These are phyloP conservation scores for Candida anutae DNA, from an alignment of 1,139 yeast species.

Conservation along the genomic window DNA sequence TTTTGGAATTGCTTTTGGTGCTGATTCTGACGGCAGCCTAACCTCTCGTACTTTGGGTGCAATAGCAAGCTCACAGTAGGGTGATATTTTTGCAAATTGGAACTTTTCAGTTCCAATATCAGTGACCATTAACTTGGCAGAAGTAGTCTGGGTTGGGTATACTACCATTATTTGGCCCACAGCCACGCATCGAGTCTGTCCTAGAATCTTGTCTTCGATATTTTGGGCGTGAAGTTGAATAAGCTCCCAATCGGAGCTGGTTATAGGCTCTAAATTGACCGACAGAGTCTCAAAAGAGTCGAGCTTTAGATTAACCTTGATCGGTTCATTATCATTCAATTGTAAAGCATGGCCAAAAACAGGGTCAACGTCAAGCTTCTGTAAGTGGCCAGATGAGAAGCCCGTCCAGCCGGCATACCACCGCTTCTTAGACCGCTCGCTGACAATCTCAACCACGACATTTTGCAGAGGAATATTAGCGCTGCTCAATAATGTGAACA, in stretches of 20 bases:
- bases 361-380: constrained; percentile 33
- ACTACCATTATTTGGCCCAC: constrained; percentile 56
- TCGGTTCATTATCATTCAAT: constrained; percentile 35
- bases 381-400: constrained; percentile 30
- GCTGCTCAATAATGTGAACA: constrained; percentile 41
- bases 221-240: constrained; percentile 76
- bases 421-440: constrained; percentile 11
- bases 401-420: constrained; percentile 82
- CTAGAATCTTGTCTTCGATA: constrained; percentile 66
- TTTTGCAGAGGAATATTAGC: constrained; percentile 54
- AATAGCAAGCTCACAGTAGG: constrained; percentile 72
- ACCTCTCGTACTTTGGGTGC: constrained; percentile 63
- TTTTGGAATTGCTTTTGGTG: constrained; percentile 21
- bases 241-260: constrained; percentile 83
- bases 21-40: constrained; percentile 14
- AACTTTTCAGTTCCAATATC: constrained; percentile 47
- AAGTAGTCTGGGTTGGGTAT: constrained; percentile 59
- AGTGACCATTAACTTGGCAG: constrained; percentile 57
- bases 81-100: constrained; percentile 52
- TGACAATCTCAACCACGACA: constrained; percentile 44
- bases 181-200: constrained; percentile 75
- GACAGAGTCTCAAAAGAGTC: constrained; percentile 46
- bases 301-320: constrained; percentile 36
- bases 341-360: constrained; percentile 39
- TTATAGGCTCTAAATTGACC: constrained; percentile 70